A percentile compares a stretch with the other conserved stretches of the same genome.
phyloP scores from a whole-genome alignment of 345 rosid species.

The Eucalyptus cloeziana region DNA sequence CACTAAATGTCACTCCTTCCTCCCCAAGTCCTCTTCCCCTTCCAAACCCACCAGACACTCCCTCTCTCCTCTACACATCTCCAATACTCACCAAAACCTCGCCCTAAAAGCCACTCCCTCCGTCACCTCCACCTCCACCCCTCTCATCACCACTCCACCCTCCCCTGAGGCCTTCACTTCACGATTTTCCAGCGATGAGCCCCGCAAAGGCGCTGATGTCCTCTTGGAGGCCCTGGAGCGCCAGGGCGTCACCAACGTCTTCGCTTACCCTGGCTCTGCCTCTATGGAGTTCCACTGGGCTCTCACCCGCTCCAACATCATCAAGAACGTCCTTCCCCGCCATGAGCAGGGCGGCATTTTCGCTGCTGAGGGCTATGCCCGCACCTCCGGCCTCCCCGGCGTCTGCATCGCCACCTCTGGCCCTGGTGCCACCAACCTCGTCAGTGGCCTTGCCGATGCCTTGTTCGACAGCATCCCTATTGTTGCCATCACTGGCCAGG shows the following conservation, averaged over 20 bases:
- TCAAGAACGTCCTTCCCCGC: slow-evolving; percentile 83
- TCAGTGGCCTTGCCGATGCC: slow-evolving; percentile 84
- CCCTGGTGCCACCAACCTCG: slow-evolving; percentile 85
- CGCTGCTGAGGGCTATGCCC: slow-evolving; percentile 91
- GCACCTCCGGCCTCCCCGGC: slow-evolving; percentile 72
- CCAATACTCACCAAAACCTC: slow-evolving; percentile 13
- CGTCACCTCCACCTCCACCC: slow-evolving; percentile 6
- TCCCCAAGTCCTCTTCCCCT: neutral
- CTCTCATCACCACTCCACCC: slow-evolving; percentile 6
- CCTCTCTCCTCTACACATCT: slow-evolving; percentile 2
- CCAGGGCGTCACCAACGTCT: slow-evolving; percentile 65
- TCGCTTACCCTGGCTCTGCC: slow-evolving; percentile 93
- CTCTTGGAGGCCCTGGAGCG: slow-evolving; percentile 90
- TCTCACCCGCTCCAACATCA: slow-evolving; percentile 59
- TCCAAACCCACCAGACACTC: neutral
- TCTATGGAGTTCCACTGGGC: slow-evolving; percentile 98
- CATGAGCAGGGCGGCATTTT: slow-evolving; percentile 96
- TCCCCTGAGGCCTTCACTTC: slow-evolving; percentile 6
- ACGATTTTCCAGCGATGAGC: slow-evolving; percentile 46
- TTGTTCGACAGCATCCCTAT: slow-evolving; percentile 81
- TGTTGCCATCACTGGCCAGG: slow-evolving; percentile 86
- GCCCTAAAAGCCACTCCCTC: slow-evolving; percentile 8
- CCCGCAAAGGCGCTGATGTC: slow-evolving; percentile 90
- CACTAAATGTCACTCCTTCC: neutral
- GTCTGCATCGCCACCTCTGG: slow-evolving; percentile 96